Base-by-base conservation (phyloP, 495 filamentous ascomycete genomes). In the Geopyxis carbonaria region DNA sequence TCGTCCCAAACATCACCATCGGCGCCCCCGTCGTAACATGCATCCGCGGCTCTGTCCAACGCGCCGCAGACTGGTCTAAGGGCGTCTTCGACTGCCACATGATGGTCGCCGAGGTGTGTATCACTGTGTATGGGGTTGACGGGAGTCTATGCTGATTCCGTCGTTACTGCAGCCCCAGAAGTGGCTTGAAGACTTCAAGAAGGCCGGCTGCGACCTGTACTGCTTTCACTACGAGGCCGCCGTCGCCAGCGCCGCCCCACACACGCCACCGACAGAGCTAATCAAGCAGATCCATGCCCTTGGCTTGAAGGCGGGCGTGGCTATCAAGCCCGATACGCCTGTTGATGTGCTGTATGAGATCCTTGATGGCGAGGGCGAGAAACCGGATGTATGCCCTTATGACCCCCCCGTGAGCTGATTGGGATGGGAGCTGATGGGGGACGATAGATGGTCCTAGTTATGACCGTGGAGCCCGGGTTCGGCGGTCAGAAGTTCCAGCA, bases 141-240 rank as follows among this genome's bases (percentile, higher is more conserved):
- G 20, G 25, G 15, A 23, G 24, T 14, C 5, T n/a, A 16, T 35
- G n/a, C 42, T 47, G 40, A 22, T 38, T 6, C 5, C 24, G 20
- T n/a, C n/a, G n/a, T n/a, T n/a, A 10, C 5, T 28, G 37, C 43
- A 92, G 89, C 89, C 89, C 34, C 87, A 95, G 63, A 86, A 83
- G 68, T 97, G 89, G 89, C 83, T 95, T 47, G 75, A 75, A 43
- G 82, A 93, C 29, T 95, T 97, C 67, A 69, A 91, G 55, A 72
- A 76, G 19, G 89, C 86, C 27, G 89, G 89, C 15, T 94, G 86
- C 63, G 87, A 97, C 57, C 71, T 95, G 6, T 97, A 97, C 67
- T 94, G 87, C 68, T 97, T 97, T 67, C 89, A 97, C 65, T 93
- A 95, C 61, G 89, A 97, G 64, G 89, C 89, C n/a, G 91, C 89